phyloP scores from a whole-genome alignment of 805 yeast species.

The Pichia paraexigua region DNA sequence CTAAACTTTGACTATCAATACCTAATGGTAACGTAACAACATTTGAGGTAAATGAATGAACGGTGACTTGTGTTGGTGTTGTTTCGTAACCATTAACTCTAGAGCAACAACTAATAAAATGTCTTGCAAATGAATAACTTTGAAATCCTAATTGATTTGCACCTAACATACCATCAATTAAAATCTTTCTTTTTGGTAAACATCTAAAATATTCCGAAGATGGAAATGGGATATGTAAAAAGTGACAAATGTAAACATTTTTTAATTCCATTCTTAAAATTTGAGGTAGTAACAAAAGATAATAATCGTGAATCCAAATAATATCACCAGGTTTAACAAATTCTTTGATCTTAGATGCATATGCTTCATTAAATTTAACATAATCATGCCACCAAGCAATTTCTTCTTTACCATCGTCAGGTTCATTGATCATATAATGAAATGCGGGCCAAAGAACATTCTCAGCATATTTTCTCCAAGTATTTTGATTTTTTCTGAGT shows the following conservation, averaged over 20 bases:
- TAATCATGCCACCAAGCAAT: constrained; percentile 78
- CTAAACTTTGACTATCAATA: constrained; percentile 65
- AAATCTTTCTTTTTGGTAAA: constrained; percentile 69
- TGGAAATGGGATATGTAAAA: constrained; percentile 89
- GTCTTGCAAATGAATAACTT: constrained; percentile 77
- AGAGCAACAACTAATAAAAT: constrained; percentile 84
- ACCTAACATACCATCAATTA: constrained; percentile 88
- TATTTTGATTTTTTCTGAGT: constrained; percentile 62
- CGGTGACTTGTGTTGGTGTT: constrained; percentile 45
- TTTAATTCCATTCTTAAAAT: constrained; percentile 71
- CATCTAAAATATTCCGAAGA: constrained; percentile 90
- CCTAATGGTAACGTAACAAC: constrained; percentile 84
- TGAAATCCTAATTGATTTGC: constrained; percentile 84
- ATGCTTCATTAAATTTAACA: constrained; percentile 84
- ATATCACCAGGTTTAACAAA: constrained; percentile 83
- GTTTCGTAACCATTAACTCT: constrained; percentile 80
- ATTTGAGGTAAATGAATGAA: constrained; percentile 70
- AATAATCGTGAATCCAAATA: constrained; percentile 90
- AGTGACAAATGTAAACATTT: constrained; percentile 67
- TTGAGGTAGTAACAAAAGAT: constrained; percentile 73
- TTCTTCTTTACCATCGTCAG: constrained; percentile 62
- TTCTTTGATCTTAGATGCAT: constrained; percentile 65
- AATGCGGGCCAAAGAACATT: constrained; percentile 88
- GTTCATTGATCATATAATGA: constrained; percentile 81
- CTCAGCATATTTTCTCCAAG: constrained; percentile 90